Evolutionary conservation across 2,329 filamentous ascomycete genomes (phyloP), one percentile per base, ranked within the genome.

Genomic region (Parastagonospora nodorum): DNA sequence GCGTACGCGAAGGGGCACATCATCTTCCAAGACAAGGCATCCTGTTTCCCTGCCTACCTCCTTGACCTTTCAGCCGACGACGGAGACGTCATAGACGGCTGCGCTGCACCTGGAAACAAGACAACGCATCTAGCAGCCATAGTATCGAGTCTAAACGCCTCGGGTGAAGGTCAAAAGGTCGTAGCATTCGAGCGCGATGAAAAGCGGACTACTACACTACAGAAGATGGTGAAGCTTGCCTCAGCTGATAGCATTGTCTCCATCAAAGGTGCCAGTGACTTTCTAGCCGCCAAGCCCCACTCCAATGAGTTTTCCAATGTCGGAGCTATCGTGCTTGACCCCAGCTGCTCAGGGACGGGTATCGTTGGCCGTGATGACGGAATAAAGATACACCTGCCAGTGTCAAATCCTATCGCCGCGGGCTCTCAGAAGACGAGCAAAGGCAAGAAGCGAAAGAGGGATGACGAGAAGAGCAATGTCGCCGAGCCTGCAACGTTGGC

Each of bases 101-200:
- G 93, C 70, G 90, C 94, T 0, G 94, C 94, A 0, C 94, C 94
- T 1, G 94, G 94, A 5, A 99, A 99, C 74, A 99, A 99, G 76
- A 97, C 94, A 1, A 97, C 93, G 7, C 94, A 97, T 72, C 76
- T 96, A 40, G 92, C 92, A 0, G 88, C 91, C 2, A 84, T 97
- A 4, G 67, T 94, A 2, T 42, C 78, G 71, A 45, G 76, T 73
- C 42, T 75, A 75, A 69, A 61, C 62, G 45, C 49, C 52, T n/a
- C 48, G 7, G 51, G 50, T 8, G 42, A 49, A 11, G 39, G 53
- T 10, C 75, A 78, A 42, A 80, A 71, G 16, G 87, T 99, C 19
- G 86, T 86, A 59, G 91, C 91, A 0, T 94, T 91, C 64, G 91
- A 96, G 69, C 89, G 89, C 64, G 88, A 95, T 67, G 75, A 78